A percentile compares a stretch with the other conserved stretches of the same genome.
Evolutionary conservation across 768 basidiomycete species (phyloP).

Genomic region (Kwoniella heveanensis): DNA sequence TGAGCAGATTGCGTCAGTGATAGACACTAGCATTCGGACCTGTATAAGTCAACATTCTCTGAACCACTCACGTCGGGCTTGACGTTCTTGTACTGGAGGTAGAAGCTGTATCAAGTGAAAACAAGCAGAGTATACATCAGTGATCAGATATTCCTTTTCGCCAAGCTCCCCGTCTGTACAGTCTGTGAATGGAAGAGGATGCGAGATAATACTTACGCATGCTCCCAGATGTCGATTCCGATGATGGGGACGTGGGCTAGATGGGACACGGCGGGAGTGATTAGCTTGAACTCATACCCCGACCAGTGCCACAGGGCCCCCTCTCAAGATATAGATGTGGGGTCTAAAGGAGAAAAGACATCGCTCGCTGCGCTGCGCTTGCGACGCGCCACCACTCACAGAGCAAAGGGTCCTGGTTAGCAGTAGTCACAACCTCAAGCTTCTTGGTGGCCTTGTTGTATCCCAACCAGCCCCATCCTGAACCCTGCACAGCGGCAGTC

Average conservation of each 20-base stretch:
- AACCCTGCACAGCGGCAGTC: slow-evolving; percentile 85
- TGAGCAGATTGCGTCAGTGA: background rate
- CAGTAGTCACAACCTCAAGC: slow-evolving; percentile 87
- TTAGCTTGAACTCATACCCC: no score
- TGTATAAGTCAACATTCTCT: no score
- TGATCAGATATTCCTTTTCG: no score
- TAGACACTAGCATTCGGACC: no score
- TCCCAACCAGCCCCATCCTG: slow-evolving; percentile 95
- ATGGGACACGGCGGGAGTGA: slow-evolving; percentile 3
- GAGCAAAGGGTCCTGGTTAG: slow-evolving; percentile 93
- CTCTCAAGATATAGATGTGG: no score
- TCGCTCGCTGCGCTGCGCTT: background rate
- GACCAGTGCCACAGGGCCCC: no score
- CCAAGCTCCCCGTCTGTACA: no score
- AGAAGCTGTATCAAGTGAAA: slow-evolving; percentile 66
- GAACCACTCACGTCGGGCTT: slow-evolving; percentile 75
- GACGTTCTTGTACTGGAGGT: slow-evolving; percentile 94
- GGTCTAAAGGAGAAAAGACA: no score
- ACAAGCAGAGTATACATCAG: no score
- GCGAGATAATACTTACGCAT: slow-evolving; percentile 68
- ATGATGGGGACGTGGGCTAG: slow-evolving; percentile 79
- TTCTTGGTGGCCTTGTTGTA: slow-evolving; percentile 68
- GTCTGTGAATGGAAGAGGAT: slow-evolving; percentile 64
- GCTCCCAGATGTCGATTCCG: slow-evolving; percentile 94
- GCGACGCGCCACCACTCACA: slow-evolving; percentile 51